phyloP scores from a whole-genome alignment of 2,329 filamentous ascomycete species.

The Paracoccidioides lutzii region DNA sequence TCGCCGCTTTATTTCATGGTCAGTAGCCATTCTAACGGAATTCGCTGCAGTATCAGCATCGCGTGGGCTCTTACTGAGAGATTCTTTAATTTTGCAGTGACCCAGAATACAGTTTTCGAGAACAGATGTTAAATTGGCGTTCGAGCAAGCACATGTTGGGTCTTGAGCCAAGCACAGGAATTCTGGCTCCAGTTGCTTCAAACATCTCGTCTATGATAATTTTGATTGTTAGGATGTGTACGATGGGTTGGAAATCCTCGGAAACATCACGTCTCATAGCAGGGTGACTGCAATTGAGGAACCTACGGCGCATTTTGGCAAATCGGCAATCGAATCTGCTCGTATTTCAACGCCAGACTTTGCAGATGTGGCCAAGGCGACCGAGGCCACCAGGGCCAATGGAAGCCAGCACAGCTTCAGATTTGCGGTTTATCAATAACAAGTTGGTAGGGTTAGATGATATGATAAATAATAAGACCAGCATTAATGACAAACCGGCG shows the following conservation, averaged over 20 bases:
- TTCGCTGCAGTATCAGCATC: not conserved
- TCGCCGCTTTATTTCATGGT: not conserved
- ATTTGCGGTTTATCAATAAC: not conserved
- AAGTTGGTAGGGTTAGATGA: not conserved
- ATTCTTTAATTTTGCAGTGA: not conserved
- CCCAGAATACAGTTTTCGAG: not conserved
- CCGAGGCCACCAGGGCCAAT: constrained; percentile 1
- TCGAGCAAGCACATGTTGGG: not conserved
- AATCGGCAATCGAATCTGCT: not conserved
- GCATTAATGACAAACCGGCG: not conserved
- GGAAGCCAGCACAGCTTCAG: not conserved
- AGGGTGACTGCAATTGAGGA: not conserved
- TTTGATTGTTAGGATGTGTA: not conserved
- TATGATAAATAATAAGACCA: not conserved
- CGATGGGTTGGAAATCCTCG: not conserved
- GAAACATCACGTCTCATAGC: not conserved
- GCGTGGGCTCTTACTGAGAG: not conserved
- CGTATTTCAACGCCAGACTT: not conserved
- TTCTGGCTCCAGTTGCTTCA: not conserved
- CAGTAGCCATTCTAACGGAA: not conserved
- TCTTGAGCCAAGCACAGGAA: not conserved
- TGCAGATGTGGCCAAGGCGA: not conserved
- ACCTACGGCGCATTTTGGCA: not conserved
- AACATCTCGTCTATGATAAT: not conserved
- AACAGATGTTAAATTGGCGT: not conserved